Evolutionary conservation across 1,284 basidiomycete genomes (phyloP), one percentile per base, ranked within the genome.

Genomic region (Bjerkandera adusta): DNA sequence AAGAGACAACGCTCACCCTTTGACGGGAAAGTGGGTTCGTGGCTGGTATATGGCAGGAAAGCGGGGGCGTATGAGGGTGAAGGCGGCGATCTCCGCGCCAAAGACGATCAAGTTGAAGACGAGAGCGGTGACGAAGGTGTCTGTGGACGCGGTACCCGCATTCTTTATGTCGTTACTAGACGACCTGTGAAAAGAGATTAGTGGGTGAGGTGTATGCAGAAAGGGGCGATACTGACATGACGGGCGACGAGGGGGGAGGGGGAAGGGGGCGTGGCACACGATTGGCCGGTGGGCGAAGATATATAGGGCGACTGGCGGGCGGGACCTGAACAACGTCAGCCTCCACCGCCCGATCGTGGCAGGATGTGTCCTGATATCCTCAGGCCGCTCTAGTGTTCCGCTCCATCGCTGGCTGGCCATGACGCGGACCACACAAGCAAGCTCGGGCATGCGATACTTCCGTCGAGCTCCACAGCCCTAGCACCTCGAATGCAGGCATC

Each of bases 31-130:
- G 80, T 81, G 30, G n/a, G 89, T 85, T 42, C 90, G 71, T 0
- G 91, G 91, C 60, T 93, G 88, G 60, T 93, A 93, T 26, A 89
- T 81, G 10, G 76, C 68, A 54, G 78, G 85, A 70, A 89, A 90
- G 54, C 77, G 76, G 0, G 80, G 81, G 27, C 85, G 71, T 15
- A 89, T 62, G 54, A 88, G 46, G 15, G 87, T 85, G 66, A 92
- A 95, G 2, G 76, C 75, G 4, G 65, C 68, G 33, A 94, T 63
- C 66, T 92, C 85, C 6, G 68, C 69, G 1, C 65, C 81, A 53
- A 87, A 87, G n/a, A 89, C 77, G 20, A 75, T 76, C 1, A 68
- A 72, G 57, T 91, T 90, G 70, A 89, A 81, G 29, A 78, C 77
- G 36, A 94, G 75, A 1, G 92, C 85, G 5, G 91, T 85, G 39